phyloP scores from a whole-genome alignment of 116 monocot genomes.

The Zostera marina region DNA sequence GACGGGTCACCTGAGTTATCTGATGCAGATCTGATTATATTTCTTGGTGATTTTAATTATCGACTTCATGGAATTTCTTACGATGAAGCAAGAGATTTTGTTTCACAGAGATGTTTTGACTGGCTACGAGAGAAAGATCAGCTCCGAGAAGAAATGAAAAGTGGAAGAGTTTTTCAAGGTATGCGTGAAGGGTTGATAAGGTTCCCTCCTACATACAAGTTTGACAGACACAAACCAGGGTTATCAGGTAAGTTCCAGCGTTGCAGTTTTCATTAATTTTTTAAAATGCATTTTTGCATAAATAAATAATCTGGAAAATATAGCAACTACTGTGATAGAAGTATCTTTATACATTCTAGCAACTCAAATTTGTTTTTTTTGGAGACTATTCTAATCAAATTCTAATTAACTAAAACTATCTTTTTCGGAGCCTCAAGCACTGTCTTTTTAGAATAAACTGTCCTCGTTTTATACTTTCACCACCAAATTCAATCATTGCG shows the following conservation, averaged over 20 bases:
- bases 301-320: no score
- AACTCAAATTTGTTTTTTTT: no score
- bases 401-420: no score
- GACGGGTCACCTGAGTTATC: constrained; percentile 70
- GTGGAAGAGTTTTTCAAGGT: constrained; percentile 92
- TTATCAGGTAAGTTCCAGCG: constrained; percentile 39
- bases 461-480: no score
- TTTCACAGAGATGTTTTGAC: constrained; percentile 94
- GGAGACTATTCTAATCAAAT: no score
- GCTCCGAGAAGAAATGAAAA: constrained; percentile 83
- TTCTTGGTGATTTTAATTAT: constrained; percentile 97
- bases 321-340: no score
- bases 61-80: constrained; percentile 67
- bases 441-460: no score
- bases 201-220: constrained; percentile 97
- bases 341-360: no score
- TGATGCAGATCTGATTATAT: constrained; percentile 86
- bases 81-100: constrained; percentile 95
- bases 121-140: constrained; percentile 98
- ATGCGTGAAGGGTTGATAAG: constrained; percentile 87
- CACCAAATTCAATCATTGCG: no score
- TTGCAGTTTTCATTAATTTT: background rate
- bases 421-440: no score
- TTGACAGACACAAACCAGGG: constrained; percentile 61
- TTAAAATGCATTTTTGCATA: background rate